Base-by-base conservation (phyloP, 2,329 filamentous ascomycete genomes). In the Lizonia empirigonia region DNA sequence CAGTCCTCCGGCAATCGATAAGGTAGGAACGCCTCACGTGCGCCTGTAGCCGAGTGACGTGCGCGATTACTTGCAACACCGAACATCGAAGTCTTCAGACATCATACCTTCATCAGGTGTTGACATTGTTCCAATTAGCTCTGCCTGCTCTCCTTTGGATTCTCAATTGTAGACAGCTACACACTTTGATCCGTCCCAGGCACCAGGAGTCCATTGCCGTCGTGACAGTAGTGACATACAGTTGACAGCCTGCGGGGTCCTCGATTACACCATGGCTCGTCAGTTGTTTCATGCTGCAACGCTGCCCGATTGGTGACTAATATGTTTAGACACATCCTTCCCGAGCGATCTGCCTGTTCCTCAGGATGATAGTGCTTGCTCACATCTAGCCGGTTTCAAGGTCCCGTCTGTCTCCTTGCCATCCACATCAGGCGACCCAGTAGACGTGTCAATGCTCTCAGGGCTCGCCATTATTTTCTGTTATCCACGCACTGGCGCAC, bases 401-500 rank as follows among this genome's bases (percentile, higher is more conserved):
- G 39, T 64, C 22, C 68, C 74, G 6, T 65, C 69, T n/a, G 42
- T 75, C 29, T 50, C 62, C 4, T 58, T 76, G 8, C 59, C 62
- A 4, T 65, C 70, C 12, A 74, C 74, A 13, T 65, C 69, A 23
- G 62, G 67, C 39, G 39, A 39, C 15, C 27, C 24, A 38, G 56
- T 63, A 29, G 62, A 74, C 40, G 58, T 73, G 18, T 73, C 73
- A 9, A 62, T 63, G 7, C 66, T 76, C 16, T 32, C 66, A 12
- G 70, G 71, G 29, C 65, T 76, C 13, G 74, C 64, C 16, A 70
- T 78, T 33, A 38, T 77, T 40, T 78, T 78, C 64, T 74, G 66
- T 66, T 77, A 76, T 58, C 75, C 74, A 7, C 72, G 71, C 26
- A 75, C 72, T 32, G 73, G 65, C 26, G 74, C 68, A 2, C 74